A percentile compares a stretch with the other conserved stretches of the same genome.
phyloP scores from a whole-genome alignment of 2,329 filamentous ascomycete species.

The Pseudogymnoascus sp. region DNA sequence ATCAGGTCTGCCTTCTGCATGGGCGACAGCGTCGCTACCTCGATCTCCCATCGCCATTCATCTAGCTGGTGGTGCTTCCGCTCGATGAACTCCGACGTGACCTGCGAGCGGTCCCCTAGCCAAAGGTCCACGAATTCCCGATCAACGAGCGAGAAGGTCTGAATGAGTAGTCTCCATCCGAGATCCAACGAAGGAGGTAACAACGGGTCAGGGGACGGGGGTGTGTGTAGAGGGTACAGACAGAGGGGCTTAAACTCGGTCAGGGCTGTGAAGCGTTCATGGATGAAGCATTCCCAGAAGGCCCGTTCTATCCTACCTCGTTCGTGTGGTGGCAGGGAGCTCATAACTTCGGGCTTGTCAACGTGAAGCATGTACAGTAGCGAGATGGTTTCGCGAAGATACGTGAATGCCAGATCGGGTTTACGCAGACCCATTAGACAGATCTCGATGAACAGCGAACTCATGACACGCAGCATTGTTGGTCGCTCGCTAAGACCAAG shows the following conservation, averaged over 20 bases:
- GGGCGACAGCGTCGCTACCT: constrained; percentile 32
- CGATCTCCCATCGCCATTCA: constrained; percentile 30
- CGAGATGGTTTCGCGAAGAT: constrained; percentile 42
- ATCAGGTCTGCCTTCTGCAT: constrained; percentile 43
- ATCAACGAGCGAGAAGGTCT: constrained; percentile 38
- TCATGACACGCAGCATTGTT: constrained; percentile 40
- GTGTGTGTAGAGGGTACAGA: constrained; percentile 31
- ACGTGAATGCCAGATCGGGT: constrained; percentile 41
- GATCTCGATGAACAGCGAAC: constrained; percentile 46
- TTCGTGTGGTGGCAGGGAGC: constrained; percentile 29
- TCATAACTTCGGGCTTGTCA: constrained; percentile 32
- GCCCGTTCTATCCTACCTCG: constrained; percentile 38
- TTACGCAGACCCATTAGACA: constrained; percentile 41
- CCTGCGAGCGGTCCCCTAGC: constrained; percentile 29
- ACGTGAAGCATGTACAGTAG: constrained; percentile 38
- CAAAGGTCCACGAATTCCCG: constrained; percentile 37
- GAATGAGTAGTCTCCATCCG: constrained; percentile 38
- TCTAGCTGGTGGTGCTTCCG: constrained; percentile 37
- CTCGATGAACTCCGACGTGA: constrained; percentile 38
- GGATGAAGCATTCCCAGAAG: constrained; percentile 49
- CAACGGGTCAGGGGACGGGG: constrained; percentile 34
- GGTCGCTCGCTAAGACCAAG: constrained; percentile 32
- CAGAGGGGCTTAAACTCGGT: constrained; percentile 26
- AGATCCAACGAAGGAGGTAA: constrained; percentile 34
- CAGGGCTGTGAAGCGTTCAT: constrained; percentile 40